Evolutionary conservation across 495 filamentous ascomycete species (phyloP).

Genomic region (Schizothecium vesticola): DNA sequence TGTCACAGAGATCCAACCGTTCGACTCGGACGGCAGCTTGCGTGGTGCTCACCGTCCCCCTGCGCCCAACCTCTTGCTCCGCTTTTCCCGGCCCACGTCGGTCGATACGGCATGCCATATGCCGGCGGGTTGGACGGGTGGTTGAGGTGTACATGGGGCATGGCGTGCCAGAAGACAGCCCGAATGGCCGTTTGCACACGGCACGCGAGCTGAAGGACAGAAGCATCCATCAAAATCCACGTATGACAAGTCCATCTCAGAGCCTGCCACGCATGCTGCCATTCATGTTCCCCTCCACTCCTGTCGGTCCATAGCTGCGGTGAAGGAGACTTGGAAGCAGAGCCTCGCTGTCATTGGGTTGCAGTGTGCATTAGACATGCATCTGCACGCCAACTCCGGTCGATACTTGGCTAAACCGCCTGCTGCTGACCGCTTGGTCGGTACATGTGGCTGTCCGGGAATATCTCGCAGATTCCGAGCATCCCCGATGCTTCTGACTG

Average conservation of each 20-base stretch:
- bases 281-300: background rate
- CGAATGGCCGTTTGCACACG: background rate
- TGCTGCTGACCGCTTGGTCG: background rate
- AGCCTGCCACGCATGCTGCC: background rate
- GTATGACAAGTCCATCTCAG: conserved; percentile 6
- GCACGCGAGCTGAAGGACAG: background rate
- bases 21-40: background rate
- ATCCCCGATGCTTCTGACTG: background rate
- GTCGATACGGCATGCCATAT: background rate
- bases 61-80: background rate
- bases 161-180: background rate
- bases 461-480: background rate
- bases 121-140: background rate
- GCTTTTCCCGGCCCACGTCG: background rate
- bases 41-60: background rate
- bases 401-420: background rate
- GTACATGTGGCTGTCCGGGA: background rate
- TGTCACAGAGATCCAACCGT: background rate
- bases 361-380: background rate
- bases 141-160: background rate
- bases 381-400: background rate
- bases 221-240: background rate
- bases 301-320: background rate
- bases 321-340: background rate
- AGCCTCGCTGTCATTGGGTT: conserved; percentile 13